Conservation (phyloP, 2,329 filamentous ascomycete genomes). For the Aspergillus sp. region DNA sequence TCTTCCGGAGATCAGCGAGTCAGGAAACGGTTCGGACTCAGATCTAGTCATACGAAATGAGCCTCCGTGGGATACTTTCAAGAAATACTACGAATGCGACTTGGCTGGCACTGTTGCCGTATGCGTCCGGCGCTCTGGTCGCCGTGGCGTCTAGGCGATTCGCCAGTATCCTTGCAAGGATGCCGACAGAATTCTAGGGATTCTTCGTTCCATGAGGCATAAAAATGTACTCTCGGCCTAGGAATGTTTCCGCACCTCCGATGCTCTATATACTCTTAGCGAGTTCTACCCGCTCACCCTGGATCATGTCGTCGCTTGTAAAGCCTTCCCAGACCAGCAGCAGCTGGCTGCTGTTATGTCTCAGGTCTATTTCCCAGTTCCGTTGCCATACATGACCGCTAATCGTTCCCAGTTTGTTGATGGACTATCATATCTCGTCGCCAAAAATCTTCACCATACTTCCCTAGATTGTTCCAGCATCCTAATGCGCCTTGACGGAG, state of each 20-base stretch:
- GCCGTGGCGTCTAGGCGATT: slow-evolving; percentile 3
- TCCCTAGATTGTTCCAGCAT: slow-evolving; percentile 16
- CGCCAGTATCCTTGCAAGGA: slow-evolving; percentile 3
- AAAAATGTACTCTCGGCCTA: slow-evolving; percentile 5
- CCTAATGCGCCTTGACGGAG: slow-evolving; percentile 11
- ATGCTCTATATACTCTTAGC: slow-evolving; percentile 7
- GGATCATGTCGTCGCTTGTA: slow-evolving; percentile 10
- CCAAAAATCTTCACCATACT: slow-evolving; percentile 8
- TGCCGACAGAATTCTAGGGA: slow-evolving; percentile 5
- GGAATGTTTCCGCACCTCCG: slow-evolving; percentile 5
- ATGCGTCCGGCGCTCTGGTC: slow-evolving; percentile 3
- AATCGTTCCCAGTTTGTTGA: slow-evolving; percentile 10
- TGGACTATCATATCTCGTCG: slow-evolving; percentile 9
- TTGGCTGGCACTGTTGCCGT: slow-evolving; percentile 1
- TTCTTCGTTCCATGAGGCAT: slow-evolving; percentile 5
- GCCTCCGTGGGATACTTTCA: neutral
- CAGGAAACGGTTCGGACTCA: too few relatives aligned
- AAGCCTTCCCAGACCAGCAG: slow-evolving; percentile 8
- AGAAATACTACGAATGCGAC: neutral
- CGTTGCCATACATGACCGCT: slow-evolving; percentile 5
- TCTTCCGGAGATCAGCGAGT: too few relatives aligned
- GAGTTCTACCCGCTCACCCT: slow-evolving; percentile 9
- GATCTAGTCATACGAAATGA: too few relatives aligned
- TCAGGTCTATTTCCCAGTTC: slow-evolving; percentile 8
- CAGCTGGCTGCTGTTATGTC: slow-evolving; percentile 12